Conservation (phyloP, 108 stramenopile genomes). For the Nitzschia sp. region DNA sequence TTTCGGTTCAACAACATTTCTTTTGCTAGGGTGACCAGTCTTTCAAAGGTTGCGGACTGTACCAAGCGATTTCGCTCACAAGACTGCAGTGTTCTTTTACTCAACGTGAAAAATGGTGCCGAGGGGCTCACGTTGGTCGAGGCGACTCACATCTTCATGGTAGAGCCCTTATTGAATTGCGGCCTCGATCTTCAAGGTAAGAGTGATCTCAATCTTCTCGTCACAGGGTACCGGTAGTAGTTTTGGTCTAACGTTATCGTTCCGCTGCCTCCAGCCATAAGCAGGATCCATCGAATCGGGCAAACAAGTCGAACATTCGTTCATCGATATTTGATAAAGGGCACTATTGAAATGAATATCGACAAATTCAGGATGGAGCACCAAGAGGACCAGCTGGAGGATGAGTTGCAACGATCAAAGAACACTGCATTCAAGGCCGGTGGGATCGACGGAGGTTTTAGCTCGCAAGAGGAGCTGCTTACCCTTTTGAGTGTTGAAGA, state of each 20-base stretch:
- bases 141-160: slow-evolving; percentile 83
- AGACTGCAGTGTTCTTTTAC: slow-evolving; percentile 49
- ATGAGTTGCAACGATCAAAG: slow-evolving; percentile 9
- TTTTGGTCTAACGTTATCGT: slow-evolving; percentile 13
- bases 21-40: slow-evolving; percentile 44
- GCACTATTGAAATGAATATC: slow-evolving; percentile 82
- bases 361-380: slow-evolving; percentile 49
- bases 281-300: slow-evolving; percentile 70
- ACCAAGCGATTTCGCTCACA: slow-evolving; percentile 32
- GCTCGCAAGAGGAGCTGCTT: slow-evolving; percentile 10
- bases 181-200: slow-evolving; percentile 58
- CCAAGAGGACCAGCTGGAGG: slow-evolving; percentile 43
- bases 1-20: slow-evolving; percentile 44
- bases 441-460: slow-evolving; percentile 55
- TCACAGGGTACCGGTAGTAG: too few relatives aligned
- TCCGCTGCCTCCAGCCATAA: slow-evolving; percentile 45
- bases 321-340: slow-evolving; percentile 73
- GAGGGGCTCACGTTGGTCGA: slow-evolving; percentile 84
- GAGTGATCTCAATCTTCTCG: slow-evolving; percentile 8
- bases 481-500: not conserved
- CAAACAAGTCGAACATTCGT: slow-evolving; percentile 70
- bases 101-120: slow-evolving; percentile 81
- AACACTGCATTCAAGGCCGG: slow-evolving; percentile 34
- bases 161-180: slow-evolving; percentile 82
- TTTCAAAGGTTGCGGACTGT: slow-evolving; percentile 30